Percentiles rank a stretch among this genome's conserved stretches.
These are phyloP conservation scores for Phytophthora constricta DNA, from an alignment of 352 stramenopile genomes.

Conservation along the genomic window DNA sequence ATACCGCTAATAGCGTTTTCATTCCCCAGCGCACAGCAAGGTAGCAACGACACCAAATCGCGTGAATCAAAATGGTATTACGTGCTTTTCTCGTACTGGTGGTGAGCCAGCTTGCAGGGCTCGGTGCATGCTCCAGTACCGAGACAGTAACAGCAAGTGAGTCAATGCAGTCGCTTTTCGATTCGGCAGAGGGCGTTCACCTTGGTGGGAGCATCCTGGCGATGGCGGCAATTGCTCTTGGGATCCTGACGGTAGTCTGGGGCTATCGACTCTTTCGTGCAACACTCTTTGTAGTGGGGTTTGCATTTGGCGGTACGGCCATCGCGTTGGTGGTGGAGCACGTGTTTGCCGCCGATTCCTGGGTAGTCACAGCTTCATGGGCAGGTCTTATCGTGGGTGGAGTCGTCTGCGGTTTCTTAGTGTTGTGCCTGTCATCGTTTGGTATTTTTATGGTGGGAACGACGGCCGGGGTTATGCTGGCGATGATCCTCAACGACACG, in stretches of 20 bases:
- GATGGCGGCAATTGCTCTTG: slow-evolving; percentile 44
- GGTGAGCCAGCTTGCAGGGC: not conserved
- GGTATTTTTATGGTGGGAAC: slow-evolving; percentile 52
- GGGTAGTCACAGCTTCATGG: slow-evolving; percentile 50
- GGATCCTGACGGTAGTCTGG: slow-evolving; percentile 44
- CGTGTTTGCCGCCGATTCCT: slow-evolving; percentile 37
- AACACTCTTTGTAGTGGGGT: slow-evolving; percentile 51
- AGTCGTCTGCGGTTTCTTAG: slow-evolving; percentile 38
- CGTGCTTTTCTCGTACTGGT: slow-evolving; percentile 4
- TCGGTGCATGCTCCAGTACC: not conserved
- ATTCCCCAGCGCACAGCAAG: slow-evolving; percentile 6
- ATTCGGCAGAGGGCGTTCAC: slow-evolving; percentile 46
- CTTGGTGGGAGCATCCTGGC: slow-evolving; percentile 45
- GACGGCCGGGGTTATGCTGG: slow-evolving; percentile 47
- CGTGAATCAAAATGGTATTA: not conserved
- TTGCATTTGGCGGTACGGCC: slow-evolving; percentile 42
- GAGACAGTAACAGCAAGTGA: slow-evolving; percentile 19
- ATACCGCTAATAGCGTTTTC: no score
- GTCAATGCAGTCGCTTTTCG: slow-evolving; percentile 45
- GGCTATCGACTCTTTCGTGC: slow-evolving; percentile 62
- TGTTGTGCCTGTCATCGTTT: slow-evolving; percentile 41
- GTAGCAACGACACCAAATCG: not conserved
- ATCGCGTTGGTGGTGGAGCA: slow-evolving; percentile 39
- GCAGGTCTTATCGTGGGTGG: slow-evolving; percentile 50
- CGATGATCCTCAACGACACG: slow-evolving; percentile 43